phyloP scores from a whole-genome alignment of 2,329 filamentous ascomycete species.

The Scytalidium lignicola region DNA sequence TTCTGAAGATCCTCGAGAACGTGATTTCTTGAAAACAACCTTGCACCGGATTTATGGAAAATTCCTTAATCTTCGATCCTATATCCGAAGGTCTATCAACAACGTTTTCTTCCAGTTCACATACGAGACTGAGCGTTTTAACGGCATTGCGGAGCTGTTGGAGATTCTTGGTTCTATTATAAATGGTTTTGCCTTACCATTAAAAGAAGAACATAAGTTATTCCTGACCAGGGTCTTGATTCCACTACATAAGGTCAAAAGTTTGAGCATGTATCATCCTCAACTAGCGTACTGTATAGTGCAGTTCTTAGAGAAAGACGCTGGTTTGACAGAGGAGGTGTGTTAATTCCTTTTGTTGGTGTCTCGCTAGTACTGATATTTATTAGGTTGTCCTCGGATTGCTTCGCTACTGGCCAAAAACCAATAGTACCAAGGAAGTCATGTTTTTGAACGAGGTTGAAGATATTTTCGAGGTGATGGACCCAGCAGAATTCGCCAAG shows the following conservation, averaged over 20 bases:
- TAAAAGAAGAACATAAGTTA: conserved; percentile 98
- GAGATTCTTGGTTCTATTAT: conserved; percentile 98
- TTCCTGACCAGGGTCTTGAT: conserved; percentile 92
- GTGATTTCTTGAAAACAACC: conserved; percentile 97
- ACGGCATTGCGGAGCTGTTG: conserved; percentile 92
- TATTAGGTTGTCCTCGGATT: conserved; percentile 82
- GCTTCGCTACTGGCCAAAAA: conserved; percentile 96
- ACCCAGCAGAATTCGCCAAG: conserved; percentile 96
- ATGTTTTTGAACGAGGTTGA: conserved; percentile 99
- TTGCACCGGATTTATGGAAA: conserved; percentile 98
- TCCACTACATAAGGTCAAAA: conserved; percentile 96
- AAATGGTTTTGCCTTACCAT: conserved; percentile 91
- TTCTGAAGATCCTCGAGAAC: conserved; percentile 92
- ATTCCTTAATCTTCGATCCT: conserved; percentile 94
- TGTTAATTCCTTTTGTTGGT: conserved; percentile 20
- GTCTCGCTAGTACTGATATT: conserved; percentile 9
- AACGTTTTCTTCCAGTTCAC: conserved; percentile 99
- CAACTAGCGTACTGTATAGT: conserved; percentile 98
- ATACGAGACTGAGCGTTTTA: conserved; percentile 97
- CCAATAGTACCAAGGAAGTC: conserved; percentile 98
- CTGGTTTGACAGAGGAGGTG: conserved; percentile 93
- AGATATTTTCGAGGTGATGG: conserved; percentile 99
- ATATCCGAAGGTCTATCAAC: conserved; percentile 97
- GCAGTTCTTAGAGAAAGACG: conserved; percentile 97
- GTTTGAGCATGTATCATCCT: conserved; percentile 98